These are phyloP conservation scores for Trichopus zeylanicus DNA, from an alignment of 116 monocot species.

Conservation along the genomic window DNA sequence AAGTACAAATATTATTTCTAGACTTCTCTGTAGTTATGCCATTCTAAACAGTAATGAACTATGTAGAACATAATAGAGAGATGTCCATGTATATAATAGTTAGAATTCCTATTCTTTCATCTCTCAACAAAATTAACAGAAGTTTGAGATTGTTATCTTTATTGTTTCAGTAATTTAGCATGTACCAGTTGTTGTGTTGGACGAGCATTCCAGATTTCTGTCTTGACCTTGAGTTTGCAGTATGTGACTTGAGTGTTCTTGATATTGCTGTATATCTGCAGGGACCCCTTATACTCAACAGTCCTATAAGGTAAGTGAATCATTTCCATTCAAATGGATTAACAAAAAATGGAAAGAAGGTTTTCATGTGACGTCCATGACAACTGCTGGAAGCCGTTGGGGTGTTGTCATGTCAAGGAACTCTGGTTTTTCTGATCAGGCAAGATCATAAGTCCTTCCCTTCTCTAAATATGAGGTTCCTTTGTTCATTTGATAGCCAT, in stretches of 20 bases:
- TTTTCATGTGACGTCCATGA: conserved; percentile 80
- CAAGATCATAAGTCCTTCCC: conserved; percentile 1
- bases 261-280: conserved; percentile 12
- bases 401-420: conserved; percentile 83
- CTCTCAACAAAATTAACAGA: too few relatives aligned
- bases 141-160: too few relatives aligned
- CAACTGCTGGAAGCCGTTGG: conserved; percentile 69
- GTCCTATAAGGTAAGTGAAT: conserved; percentile 82
- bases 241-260: background rate
- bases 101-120: too few relatives aligned
- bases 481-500: background rate
- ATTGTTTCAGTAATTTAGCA: too few relatives aligned
- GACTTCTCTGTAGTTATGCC: too few relatives aligned
- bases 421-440: conserved; percentile 64
- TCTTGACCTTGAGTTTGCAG: too few relatives aligned
- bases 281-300: conserved; percentile 74
- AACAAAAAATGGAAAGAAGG: conserved; percentile 92
- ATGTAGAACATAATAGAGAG: too few relatives aligned
- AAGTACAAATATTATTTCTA: too few relatives aligned
- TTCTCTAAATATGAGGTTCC: background rate
- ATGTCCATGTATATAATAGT: too few relatives aligned
- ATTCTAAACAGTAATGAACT: too few relatives aligned
- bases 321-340: conserved; percentile 79
- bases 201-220: too few relatives aligned
- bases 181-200: too few relatives aligned